Base-by-base conservation (phyloP, 176 grass and related monocot genomes). In the Phyllostachys edulis region DNA sequence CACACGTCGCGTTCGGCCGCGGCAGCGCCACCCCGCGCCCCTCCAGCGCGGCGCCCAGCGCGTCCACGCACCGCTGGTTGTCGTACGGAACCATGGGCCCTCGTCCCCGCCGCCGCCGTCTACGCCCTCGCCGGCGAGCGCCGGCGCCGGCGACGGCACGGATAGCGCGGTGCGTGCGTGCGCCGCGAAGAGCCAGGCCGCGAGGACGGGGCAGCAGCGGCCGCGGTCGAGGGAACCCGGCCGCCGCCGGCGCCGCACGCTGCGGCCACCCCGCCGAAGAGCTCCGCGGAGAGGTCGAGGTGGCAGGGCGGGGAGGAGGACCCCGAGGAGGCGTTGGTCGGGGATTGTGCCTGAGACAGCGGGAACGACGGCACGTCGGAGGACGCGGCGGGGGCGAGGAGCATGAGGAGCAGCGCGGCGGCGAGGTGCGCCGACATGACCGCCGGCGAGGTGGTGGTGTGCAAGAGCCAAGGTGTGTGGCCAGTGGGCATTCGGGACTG, bases 161-260 rank as follows among this genome's bases (percentile, higher is more conserved):
- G 90, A 89, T 10, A 98, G 91, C 49, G 96, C 96, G 15, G 92
- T 93, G 29, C 96, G 91, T 32, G 96, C 96, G 85, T 98, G 93
- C 46, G 93, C 96, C 2, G 96, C 96, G 77, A 98, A 98, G n/a
- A 98, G 93, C 96, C 93, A 99, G 38, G 96, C 96, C 14, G 96
- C 93, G 23, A 99, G 96, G 5, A 99, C 96, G 4, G 96, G 96
- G 84, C 96, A 99, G 87, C 96, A 99, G 14, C 96, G 86, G 46
- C 89, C 88, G 9, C 96, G 96, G 84, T 99, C 96, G 21, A 99
- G 93, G 0, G 89, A 77, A 0, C 80, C 84, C 0, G 80, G 0
- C 80, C 59, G 18, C 87, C 89, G 1, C 94, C 94, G 1, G 86
- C 90, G 9, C 85, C 91, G 81, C 97, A 99, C 27, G 97, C 97